Evolutionary conservation across 2,329 filamentous ascomycete genomes (phyloP), one percentile per base, ranked within the genome.

Genomic region (Zalaria sp.): DNA sequence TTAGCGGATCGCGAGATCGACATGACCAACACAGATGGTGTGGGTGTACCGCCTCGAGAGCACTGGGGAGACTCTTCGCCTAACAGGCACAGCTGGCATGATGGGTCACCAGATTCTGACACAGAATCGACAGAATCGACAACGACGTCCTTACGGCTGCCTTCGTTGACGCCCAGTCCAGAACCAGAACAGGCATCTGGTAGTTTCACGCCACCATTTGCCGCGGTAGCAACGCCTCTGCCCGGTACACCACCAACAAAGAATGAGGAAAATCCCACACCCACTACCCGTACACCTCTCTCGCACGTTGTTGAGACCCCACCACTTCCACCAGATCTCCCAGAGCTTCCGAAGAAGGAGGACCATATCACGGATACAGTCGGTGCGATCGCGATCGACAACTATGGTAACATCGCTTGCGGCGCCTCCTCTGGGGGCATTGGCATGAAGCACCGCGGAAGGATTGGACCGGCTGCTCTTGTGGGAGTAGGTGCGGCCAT

Each of bases 391-490:
- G 91, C 87, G 7, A 80, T 98, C 48, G 91, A 98, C 55, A 73
- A 74, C 39, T 75, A 73, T 51, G 91, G 91, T 10, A 81, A 82
- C 44, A 94, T 98, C 56, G 89, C 93, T 4, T 91, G 89, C 3
- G 91, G 83, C 10, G 94, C 91, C 2, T 98, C 91, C 2, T 98
- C 93, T 10, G 91, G 91, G 4, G 91, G 91, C 1, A 98, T 98
- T 57, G 89, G 91, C 27, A 95, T 98, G 89, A 98, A 98, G 58
- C 88, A 94, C 60, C 77, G 79, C 46, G 93, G 91, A 4, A 81
- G 91, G 31, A 75, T 94, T 47, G 93, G 91, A 0, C 91, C 91
- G 28, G 93, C 91, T 29, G 91, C 91, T 18, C 72, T 98, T 10
- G 84, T 96, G 9, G 89, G 91, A 5, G 77, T 96, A 41, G 91